Evolutionary conservation across 2,329 filamentous ascomycete genomes (phyloP), one percentile per base, ranked within the genome.

Genomic region (Pseudogymnoascus sp.): DNA sequence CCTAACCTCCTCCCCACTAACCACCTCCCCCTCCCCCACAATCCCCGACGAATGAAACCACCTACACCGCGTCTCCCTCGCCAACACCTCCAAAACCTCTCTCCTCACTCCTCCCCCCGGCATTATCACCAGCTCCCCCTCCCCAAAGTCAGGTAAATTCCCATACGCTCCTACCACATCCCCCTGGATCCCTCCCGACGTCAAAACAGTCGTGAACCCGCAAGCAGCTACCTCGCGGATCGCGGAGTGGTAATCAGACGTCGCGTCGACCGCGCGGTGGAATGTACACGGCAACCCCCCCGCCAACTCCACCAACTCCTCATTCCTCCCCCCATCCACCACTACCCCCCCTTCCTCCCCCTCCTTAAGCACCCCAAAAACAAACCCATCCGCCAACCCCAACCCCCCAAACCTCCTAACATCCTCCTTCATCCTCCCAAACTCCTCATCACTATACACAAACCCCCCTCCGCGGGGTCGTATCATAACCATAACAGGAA

Each of bases 401-500:
- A 44, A 28, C 0, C 65, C 28, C 23, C 74, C 75, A 64, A 80
- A 75, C 0, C 23, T 37, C 5, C 65, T 16, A 2, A 83, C 73
- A 0, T 74, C 73, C 0, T 62, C 44, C 38, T 75, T 74, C 80
- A 84, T 83, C 4, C 63, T 23, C 1, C 71, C 66, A 25, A 79
- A 77, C 23, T 83, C 79, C 0, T 63, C 31, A 0, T 71, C 60
- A 0, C 71, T 70, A 64, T 83, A 83, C 6, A 67, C 64, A 66
- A 83, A 84, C 63, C 76, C 63, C 0, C 77, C 75, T 1, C 74
- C 73, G 7, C 79, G 76, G 0, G 81, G 80, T 1, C 82, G 76
- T 63, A 84, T 79, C 81, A 84, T 83, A 33, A 81, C 73, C 65
- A 79, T 77, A 16, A 84, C 72, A 0, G 81, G 80, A 50, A 77